These are phyloP conservation scores for Alnus glutinosa DNA, from an alignment of 306 rosid genomes.

Conservation along the genomic window DNA sequence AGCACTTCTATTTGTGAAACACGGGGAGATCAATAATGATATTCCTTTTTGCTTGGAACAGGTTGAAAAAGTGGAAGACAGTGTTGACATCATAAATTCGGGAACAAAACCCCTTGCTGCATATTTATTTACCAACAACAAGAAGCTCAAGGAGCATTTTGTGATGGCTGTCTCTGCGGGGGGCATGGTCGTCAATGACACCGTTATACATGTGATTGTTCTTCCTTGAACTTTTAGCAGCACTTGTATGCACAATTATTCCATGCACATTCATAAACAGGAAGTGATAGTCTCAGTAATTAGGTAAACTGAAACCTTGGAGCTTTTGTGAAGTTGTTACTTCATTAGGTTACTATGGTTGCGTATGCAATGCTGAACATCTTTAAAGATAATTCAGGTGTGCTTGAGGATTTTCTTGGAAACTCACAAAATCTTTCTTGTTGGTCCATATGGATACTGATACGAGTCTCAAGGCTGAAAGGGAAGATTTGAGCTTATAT, in stretches of 20 bases:
- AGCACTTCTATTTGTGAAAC: conserved; percentile 3
- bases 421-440: neutral
- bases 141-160: conserved; percentile 74
- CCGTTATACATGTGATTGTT: conserved; percentile 62
- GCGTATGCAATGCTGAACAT: neutral
- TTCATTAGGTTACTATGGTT: neutral
- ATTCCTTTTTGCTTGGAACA: conserved; percentile 33
- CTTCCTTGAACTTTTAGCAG: conserved; percentile 16
- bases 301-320: neutral
- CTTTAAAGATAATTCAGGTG: neutral
- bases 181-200: conserved; percentile 87
- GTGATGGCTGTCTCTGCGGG: conserved; percentile 76
- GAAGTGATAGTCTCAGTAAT: neutral
- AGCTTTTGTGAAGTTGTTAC: neutral
- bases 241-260: conserved; percentile 1
- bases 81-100: conserved; percentile 74
- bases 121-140: conserved; percentile 77
- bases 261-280: neutral
- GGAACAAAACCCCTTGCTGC: conserved; percentile 97
- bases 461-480: neutral
- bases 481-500: neutral
- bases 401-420: neutral
- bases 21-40: neutral
- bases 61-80: conserved; percentile 83
- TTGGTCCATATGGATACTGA: neutral